Base-by-base conservation (phyloP, 1,284 basidiomycete species). In the Fomitopsis pinicola region DNA sequence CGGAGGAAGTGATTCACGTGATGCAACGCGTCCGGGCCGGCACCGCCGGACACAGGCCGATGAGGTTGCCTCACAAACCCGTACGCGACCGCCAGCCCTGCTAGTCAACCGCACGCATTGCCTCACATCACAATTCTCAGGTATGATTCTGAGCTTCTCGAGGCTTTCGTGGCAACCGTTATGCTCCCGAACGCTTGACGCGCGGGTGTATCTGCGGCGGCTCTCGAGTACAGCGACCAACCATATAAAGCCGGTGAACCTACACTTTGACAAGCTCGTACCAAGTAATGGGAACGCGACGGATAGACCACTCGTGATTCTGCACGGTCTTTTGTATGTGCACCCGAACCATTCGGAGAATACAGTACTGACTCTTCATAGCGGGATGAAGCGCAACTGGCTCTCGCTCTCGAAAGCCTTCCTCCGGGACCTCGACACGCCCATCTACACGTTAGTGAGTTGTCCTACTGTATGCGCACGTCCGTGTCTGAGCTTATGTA, bases 381-480 rank as follows among this genome's bases (percentile, higher is more conserved):
- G 89, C 66, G 92, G 92, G 0, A 90, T 86, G 59, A 92, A 92
- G 71, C 81, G 92, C 58, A 94, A 94, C 69, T 94, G 90, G 87
- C 79, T 82, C 5, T 87, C 88, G 0, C 74, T 94, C 17, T 82
- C 86, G 1, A 89, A 88, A 64, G 81, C 83, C 2, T 87, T 93
- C 69, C 77, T 80, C 26, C 74, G 78, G 33, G 79, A 83, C 36
- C 75, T 90, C 22, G 73, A 79, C 12, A 75, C 84, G 26, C 86
- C 91, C 1, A 80, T 95, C 19, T 93, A 92, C 69, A 76, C 88
- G 3, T 73, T 95, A n/a, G 89, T 90, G 64, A 69, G 82, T 70
- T 2, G 14, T 1, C 30, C 46, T n/a, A n/a, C 9, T 26, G 8
- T 12, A 22, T 48, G 52, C 36, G 54, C 58, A 38, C 10, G n/a